Evolutionary conservation across 768 basidiomycete genomes (phyloP).

Genomic region (Lenzites betulinus): DNA sequence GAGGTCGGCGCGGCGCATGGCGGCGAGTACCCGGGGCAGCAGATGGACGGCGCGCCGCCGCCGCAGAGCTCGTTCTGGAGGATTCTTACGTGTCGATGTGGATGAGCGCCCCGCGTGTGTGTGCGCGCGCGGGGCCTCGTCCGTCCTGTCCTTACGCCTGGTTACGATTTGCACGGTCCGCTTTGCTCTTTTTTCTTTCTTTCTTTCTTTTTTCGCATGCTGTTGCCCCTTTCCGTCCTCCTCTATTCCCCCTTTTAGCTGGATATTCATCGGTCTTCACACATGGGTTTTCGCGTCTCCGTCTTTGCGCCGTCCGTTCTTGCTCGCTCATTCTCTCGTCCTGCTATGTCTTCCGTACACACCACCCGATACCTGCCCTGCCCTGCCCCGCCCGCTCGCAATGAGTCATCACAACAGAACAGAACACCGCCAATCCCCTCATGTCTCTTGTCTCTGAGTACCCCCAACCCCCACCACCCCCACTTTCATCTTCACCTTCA

Average conservation of each 20-base stretch:
- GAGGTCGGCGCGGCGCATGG: constrained; percentile 67
- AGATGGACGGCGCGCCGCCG: constrained; percentile 53
- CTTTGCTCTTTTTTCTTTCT: constrained; percentile 17
- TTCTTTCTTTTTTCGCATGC: background rate
- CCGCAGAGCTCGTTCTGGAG: constrained; percentile 60
- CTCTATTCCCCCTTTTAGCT: constrained; percentile 3
- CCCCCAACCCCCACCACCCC: background rate
- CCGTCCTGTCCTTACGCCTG: constrained; percentile 28
- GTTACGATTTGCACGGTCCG: background rate
- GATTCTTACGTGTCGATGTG: constrained; percentile 81
- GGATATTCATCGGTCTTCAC: constrained; percentile 8
- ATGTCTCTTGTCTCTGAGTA: background rate
- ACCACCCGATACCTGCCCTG: constrained; percentile 18
- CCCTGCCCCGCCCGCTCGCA: too few relatives aligned
- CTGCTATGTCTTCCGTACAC: constrained; percentile 12
- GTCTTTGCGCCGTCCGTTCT: background rate
- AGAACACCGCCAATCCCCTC: too few relatives aligned
- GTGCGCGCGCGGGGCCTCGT: constrained; percentile 14
- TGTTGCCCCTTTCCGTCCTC: too few relatives aligned
- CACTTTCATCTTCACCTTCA: background rate
- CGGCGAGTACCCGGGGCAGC: constrained; percentile 58
- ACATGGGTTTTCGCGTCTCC: constrained; percentile 3
- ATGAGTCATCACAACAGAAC: background rate
- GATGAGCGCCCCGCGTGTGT: too few relatives aligned
- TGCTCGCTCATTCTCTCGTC: constrained; percentile 7